phyloP scores from a whole-genome alignment of 2,329 filamentous ascomycete species.

The Chaetothyriales sp. region DNA sequence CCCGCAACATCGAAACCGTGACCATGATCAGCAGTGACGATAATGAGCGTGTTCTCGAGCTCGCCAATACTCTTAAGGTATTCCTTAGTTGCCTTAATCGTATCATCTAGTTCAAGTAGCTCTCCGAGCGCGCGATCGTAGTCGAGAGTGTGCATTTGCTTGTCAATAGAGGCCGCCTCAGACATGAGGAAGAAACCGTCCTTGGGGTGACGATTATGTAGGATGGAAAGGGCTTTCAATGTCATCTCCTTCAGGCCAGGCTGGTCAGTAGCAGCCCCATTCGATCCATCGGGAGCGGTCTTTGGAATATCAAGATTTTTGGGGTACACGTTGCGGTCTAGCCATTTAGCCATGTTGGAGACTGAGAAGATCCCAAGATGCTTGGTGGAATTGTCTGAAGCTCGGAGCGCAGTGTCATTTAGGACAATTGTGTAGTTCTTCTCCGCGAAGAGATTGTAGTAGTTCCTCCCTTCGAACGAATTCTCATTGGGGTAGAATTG shows the following conservation, averaged over 20 bases:
- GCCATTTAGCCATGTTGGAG: slow-evolving; percentile 67
- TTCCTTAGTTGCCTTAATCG: slow-evolving; percentile 58
- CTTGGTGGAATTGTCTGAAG: slow-evolving; percentile 44
- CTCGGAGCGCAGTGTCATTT: slow-evolving; percentile 59
- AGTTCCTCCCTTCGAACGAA: slow-evolving; percentile 59
- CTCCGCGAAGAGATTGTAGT: slow-evolving; percentile 56
- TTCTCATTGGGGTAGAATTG: slow-evolving; percentile 55
- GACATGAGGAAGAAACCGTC: slow-evolving; percentile 80
- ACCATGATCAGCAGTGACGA: slow-evolving; percentile 78
- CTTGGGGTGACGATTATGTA: slow-evolving; percentile 51
- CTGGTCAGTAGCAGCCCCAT: slow-evolving; percentile 54
- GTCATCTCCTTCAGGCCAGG: slow-evolving; percentile 85
- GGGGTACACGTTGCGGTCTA: slow-evolving; percentile 70
- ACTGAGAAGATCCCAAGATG: slow-evolving; percentile 67
- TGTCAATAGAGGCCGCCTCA: slow-evolving; percentile 74
- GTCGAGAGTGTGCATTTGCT: slow-evolving; percentile 77
- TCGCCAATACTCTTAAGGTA: slow-evolving; percentile 53
- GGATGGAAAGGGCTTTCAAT: slow-evolving; percentile 67
- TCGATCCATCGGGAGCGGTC: slow-evolving; percentile 56
- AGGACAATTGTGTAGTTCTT: slow-evolving; percentile 57
- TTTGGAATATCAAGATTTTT: slow-evolving; percentile 52
- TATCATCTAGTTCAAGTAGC: slow-evolving; percentile 74
- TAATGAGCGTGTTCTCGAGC: slow-evolving; percentile 61
- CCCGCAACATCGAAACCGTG: slow-evolving; percentile 83
- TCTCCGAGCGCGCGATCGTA: slow-evolving; percentile 77